Evolutionary conservation across 805 yeast genomes (phyloP), one percentile per base, ranked within the genome.

Genomic region (Ogataea polymorpha): DNA sequence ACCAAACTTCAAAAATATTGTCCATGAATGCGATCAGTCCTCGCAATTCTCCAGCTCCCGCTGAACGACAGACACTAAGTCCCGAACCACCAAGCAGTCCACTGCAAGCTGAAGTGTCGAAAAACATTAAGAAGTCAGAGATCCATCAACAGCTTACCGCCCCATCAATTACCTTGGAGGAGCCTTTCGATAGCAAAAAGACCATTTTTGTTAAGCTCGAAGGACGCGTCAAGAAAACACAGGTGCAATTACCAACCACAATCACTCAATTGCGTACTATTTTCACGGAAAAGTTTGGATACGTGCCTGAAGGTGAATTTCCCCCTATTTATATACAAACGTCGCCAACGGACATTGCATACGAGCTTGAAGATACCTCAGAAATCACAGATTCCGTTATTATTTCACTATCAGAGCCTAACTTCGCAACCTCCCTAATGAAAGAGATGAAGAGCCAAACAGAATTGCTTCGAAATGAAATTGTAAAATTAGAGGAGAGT

Each of bases 221-320:
- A 9, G 74, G 70, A 12, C 66, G 69, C 42, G 80, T 82, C 1
- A 83, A 79, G 56, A 82, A 79, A 50, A 75, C 74, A 1, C 51
- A 54, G 2, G 55, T 75, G 2, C 60, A 59, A 24, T 52, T 68
- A 11, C 80, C 81, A 1, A 61, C 76, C 3, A 63, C 81, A 0
- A 55, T 74, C 34, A 73, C 80, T 3, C 69, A 80, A 2, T 54
- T 85, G 25, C 71, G 93, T 32, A 69, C 88, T 2, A 65, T 86
- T 17, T 91, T 91, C 56, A 86, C 90, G 5, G 96, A 91, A 54
- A 86, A 80, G 52, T 90, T 89, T 65, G 87, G 91, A 2, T 88
- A 83, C 58, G 75, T 91, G 0, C 93, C 95, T 0, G 39, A 50
- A 4, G 53, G 48, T 6, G 63, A 76, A 1, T 87, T 88, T 50